Evolutionary conservation across 139 green algal genomes (phyloP).

Genomic region (Ettlia oleoabundans): DNA sequence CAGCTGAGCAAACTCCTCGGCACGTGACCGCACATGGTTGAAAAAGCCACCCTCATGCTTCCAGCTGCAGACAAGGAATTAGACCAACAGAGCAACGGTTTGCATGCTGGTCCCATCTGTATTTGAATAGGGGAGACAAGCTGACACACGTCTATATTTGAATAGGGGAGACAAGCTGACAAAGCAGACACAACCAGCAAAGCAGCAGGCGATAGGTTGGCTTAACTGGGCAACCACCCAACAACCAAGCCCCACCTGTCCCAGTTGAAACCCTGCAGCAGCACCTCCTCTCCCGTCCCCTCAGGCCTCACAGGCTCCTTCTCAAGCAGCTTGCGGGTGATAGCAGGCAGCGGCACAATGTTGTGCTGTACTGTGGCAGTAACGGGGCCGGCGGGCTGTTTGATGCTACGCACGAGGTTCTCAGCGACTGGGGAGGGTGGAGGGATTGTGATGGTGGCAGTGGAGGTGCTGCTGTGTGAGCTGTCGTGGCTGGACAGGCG

Average conservation of each 20-base stretch:
- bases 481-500: conserved; percentile 47
- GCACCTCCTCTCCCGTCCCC: conserved; percentile 90
- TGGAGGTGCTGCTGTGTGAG: no score
- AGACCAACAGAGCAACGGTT: background rate
- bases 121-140: no score
- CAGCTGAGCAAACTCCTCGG: conserved; percentile 66
- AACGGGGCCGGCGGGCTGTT: background rate
- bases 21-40: conserved; percentile 37
- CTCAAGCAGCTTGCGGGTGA: background rate
- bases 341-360: conserved; percentile 29
- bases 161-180: no score
- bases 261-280: conserved; percentile 69
- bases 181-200: no score
- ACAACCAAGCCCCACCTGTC: conserved; percentile 12
- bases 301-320: conserved; percentile 35
- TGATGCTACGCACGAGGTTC: conserved; percentile 4
- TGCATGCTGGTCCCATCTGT: no score
- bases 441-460: background rate
- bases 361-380: conserved; percentile 3
- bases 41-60: conserved; percentile 72
- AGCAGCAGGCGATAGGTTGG: no score
- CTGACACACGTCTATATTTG: no score
- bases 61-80: conserved; percentile 23
- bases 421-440: background rate
- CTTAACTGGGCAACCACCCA: no score